Evolutionary conservation across 1,139 yeast species (phyloP), one percentile per base, ranked within the genome.

Genomic region (Debaryomyces nepalensis): DNA sequence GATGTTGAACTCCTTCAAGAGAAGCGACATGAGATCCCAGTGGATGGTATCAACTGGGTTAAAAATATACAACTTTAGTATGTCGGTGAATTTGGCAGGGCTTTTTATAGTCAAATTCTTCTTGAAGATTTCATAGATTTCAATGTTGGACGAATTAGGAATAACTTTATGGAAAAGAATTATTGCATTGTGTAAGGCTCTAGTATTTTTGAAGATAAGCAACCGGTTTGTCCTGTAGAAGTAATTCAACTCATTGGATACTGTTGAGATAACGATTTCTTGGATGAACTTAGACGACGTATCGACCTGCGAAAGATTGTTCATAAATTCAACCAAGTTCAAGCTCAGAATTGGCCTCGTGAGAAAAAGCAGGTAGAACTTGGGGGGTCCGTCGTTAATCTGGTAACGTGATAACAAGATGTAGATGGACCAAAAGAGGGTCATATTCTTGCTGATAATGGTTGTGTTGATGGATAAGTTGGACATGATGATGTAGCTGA

Each of bases 391-490:
- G 39, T 59, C 54, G 46, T 63, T 61, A 39, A 61, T 59, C 24
- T 68, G 60, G 46, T 69, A 70, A 22, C 63, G 64, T 5, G 78
- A 72, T 15, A 74, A 55, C 14, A 73, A 46, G 4, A 68, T 59
- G 50, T 73, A 74, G 19, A 74, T 72, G 43, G 68, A 63, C 79
- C 78, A 75, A 47, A 73, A 71, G 43, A 73, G 61, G 12, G 58
- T 48, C 43, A 61, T 47, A 41, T 64, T 59, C 16, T 47, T 46
- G 30, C 54, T 60, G 26, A 62, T 53, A 15, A 64, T 47, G 33
- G 55, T 58, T 18, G 52, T 38, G 37, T 43, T 46, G 22, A 38
- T 38, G 4, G 49, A 42, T 34, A 66, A 55, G 39, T 64, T 64
- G 9, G 59, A 52, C 40, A 63, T 49, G 15, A 68, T 58, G 22